A percentile compares a stretch with the other conserved stretches of the same genome.
Evolutionary conservation across 192 early-diverging fungal genomes (phyloP).

Genomic region (Linnemannia hyalina): DNA sequence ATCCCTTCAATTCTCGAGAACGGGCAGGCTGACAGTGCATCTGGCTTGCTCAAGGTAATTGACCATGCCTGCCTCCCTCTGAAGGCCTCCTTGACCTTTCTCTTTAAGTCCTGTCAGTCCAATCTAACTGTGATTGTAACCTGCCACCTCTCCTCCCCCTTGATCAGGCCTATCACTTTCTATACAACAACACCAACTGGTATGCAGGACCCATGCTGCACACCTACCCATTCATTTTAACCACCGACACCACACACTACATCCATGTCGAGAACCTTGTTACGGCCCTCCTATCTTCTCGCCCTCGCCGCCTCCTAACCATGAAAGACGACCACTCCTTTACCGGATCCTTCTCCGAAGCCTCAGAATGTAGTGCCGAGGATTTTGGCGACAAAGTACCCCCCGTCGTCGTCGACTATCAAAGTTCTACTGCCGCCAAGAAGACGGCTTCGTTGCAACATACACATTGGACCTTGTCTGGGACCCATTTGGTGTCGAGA

Average conservation of each 20-base stretch:
- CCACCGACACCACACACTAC: slow-evolving; percentile 51
- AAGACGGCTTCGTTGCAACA: background rate
- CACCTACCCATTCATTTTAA: slow-evolving; percentile 41
- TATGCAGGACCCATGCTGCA: slow-evolving; percentile 45
- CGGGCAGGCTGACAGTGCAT: slow-evolving; percentile 38
- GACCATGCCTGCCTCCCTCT: background rate
- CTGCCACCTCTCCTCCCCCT: background rate
- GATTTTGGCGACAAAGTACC: slow-evolving; percentile 36
- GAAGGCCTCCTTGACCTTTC: background rate
- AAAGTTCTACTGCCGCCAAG: background rate
- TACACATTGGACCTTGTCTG: slow-evolving; percentile 45
- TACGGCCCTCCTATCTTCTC: slow-evolving; percentile 27
- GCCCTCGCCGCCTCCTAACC: slow-evolving; percentile 36
- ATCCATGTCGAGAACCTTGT: slow-evolving; percentile 49
- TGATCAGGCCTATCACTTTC: slow-evolving; percentile 43
- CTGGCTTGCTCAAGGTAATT: slow-evolving; percentile 44
- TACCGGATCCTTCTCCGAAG: slow-evolving; percentile 35
- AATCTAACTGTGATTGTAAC: background rate
- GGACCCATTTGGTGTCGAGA: slow-evolving; percentile 41
- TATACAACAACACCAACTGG: slow-evolving; percentile 54
- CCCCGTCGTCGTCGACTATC: background rate
- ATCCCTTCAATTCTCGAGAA: slow-evolving; percentile 49
- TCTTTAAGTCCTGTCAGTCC: background rate
- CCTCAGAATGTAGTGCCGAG: slow-evolving; percentile 41
- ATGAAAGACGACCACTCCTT: slow-evolving; percentile 47